Base-by-base conservation (phyloP, 768 basidiomycete species). In the Neoboletus brunneissimus region DNA sequence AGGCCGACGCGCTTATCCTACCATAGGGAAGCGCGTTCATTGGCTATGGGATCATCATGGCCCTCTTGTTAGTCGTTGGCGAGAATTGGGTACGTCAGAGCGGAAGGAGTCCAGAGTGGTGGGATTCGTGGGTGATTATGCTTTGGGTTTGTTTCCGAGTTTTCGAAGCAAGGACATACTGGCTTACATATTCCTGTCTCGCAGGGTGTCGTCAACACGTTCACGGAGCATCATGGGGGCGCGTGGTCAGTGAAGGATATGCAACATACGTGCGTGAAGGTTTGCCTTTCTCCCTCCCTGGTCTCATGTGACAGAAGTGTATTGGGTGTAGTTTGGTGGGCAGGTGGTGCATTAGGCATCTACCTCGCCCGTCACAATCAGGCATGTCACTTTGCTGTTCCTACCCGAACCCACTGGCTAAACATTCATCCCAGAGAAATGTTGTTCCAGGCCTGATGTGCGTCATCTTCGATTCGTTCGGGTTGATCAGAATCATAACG, bases 221-320 rank as follows among this genome's bases (percentile, higher is more conserved):
- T 96, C 68, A 95, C 94, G 0, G 91, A 94, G 66, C 94, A 97
- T 67, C 88, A 85, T 48, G 90, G 91, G 9, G 79, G 79, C 20
- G 69, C 64, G 0, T 96, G 94, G 94, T 88, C 85, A 3, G 88
- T 87, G 51, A 94, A 96, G 70, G 94, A 96, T 70, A 89, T 94
- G 90, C 93, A 95, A 64, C 94, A 96, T 71, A 93, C 91, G 85
- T 91, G 66, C 60, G 88, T 78, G 12, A 7, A 42, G 29, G 46
- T 56, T 41, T 15, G n/a, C 41, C 11, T 56, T 12, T 47, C 22
- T 27, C 27, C 43, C 18, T 23, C n/a, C 18, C 25, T 54, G 12
- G 35, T 37, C 59, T 59, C 43, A 59, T 51, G 15, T 16, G 50
- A 37, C 47, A 4, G 10, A 38, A 91, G 88, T 3, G 82, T 88